phyloP scores from a whole-genome alignment of 306 rosid species.

The Lathyrus sativus region DNA sequence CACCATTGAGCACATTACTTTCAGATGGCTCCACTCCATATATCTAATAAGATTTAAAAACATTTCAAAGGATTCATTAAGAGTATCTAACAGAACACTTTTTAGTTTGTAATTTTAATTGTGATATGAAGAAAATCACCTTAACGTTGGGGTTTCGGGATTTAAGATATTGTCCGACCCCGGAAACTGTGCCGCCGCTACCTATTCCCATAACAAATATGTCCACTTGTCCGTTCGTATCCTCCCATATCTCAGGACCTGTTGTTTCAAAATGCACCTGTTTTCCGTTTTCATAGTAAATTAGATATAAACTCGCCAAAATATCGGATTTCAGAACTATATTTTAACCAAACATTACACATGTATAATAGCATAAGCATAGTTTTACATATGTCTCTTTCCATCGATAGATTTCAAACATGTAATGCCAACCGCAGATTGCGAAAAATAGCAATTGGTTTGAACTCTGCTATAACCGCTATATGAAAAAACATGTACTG shows the following conservation, averaged over 20 bases:
- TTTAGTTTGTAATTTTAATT: conserved; percentile 28
- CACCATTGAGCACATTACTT: conserved; percentile 86
- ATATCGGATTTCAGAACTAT: conserved; percentile 16
- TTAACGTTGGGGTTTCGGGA: conserved; percentile 82
- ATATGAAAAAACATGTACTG: background rate
- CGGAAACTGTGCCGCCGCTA: conserved; percentile 95
- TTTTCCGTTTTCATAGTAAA: conserved; percentile 28
- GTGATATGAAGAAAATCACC: conserved; percentile 45
- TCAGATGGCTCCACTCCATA: conserved; percentile 95
- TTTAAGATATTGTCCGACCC: conserved; percentile 95
- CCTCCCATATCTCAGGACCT: conserved; percentile 99
- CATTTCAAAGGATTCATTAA: conserved; percentile 28
- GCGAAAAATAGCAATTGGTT: background rate
- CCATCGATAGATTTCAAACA: background rate
- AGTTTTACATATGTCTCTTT: conserved; percentile 36
- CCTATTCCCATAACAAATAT: conserved; percentile 99
- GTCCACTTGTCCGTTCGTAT: conserved; percentile 87
- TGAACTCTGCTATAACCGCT: background rate
- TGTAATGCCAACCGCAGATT: background rate
- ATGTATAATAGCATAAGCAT: conserved; percentile 5
- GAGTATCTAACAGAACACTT: conserved; percentile 19
- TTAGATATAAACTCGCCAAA: conserved; percentile 32
- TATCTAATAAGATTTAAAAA: conserved; percentile 38
- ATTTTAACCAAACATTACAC: conserved; percentile 10
- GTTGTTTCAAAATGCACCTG: conserved; percentile 97